These are phyloP conservation scores for Syzygium oleosum DNA, from an alignment of 345 rosid genomes.

Conservation along the genomic window DNA sequence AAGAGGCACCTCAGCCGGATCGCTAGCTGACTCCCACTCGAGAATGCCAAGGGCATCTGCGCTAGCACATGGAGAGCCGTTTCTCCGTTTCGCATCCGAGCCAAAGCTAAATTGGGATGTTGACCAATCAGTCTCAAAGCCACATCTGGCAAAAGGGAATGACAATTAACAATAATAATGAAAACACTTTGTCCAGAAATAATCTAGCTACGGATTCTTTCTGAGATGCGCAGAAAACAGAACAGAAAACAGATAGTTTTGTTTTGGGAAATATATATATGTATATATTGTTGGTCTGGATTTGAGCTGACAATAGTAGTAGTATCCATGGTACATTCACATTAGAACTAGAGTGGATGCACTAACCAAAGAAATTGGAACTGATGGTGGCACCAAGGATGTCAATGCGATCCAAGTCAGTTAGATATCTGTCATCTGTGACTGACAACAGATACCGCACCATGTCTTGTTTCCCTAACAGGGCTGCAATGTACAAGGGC, in stretches of 20 bases:
- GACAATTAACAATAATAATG: neutral
- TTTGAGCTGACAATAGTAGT: neutral
- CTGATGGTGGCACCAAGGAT: neutral
- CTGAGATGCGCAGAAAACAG: neutral
- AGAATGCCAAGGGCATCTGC: neutral
- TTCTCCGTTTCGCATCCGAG: fast-evolving
- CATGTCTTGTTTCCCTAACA: neutral
- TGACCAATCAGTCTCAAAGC: neutral
- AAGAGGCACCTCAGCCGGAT: neutral
- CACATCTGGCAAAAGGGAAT: neutral
- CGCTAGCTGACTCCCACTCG: neutral
- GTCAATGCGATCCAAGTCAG: neutral
- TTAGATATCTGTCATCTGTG: neutral
- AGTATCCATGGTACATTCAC: neutral
- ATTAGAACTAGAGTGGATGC: neutral
- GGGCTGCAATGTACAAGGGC: neutral
- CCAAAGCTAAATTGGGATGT: fast-evolving
- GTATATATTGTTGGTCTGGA: neutral
- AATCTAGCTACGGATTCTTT: neutral
- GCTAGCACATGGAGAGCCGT: neutral
- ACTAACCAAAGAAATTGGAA: neutral
- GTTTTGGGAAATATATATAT: no score
- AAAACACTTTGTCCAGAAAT: neutral
- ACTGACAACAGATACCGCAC: neutral
- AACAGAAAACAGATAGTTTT: fast-evolving